Conservation (phyloP, 2,329 filamentous ascomycete species). For the Clonostachys rhizophaga region DNA sequence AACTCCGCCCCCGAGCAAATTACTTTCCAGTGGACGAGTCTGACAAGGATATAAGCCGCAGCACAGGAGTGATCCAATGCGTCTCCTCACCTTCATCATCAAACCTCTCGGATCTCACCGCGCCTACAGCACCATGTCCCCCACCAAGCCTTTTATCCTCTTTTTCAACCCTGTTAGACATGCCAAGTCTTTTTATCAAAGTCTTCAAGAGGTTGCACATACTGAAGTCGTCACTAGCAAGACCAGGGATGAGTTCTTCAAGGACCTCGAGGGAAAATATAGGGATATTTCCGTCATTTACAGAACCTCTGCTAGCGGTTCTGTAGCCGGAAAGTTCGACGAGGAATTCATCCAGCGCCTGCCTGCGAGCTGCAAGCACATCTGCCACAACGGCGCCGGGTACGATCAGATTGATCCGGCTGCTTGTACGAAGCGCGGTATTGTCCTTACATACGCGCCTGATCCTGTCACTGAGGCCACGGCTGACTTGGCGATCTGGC, state of each 20-base stretch:
- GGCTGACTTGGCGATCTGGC: conserved; percentile 65
- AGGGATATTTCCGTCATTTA: conserved; percentile 10
- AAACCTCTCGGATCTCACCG: neutral
- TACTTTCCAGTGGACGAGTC: no score
- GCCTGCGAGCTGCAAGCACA: conserved; percentile 31
- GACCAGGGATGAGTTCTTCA: conserved; percentile 8
- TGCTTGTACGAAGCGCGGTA: conserved; percentile 44
- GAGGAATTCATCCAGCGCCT: conserved; percentile 50
- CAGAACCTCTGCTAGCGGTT: conserved; percentile 14
- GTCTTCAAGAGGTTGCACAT: conserved; percentile 4
- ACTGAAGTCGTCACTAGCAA: conserved; percentile 12
- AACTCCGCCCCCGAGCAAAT: no score
- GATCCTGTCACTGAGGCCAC: conserved; percentile 66
- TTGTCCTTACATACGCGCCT: conserved; percentile 46
- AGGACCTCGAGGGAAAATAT: conserved; percentile 10
- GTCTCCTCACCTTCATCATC: neutral
- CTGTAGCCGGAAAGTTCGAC: conserved; percentile 56
- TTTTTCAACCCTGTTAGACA: conserved; percentile 13
- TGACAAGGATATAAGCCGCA: no score
- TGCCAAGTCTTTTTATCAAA: conserved; percentile 6
- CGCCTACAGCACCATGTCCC: neutral
- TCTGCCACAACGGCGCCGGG: conserved; percentile 40
- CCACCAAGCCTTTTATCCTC: conserved; percentile 9
- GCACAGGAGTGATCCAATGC: no score
- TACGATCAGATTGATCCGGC: conserved; percentile 68